Base-by-base conservation (phyloP, 1,284 basidiomycete species). In the Leucoagaricus sp. region DNA sequence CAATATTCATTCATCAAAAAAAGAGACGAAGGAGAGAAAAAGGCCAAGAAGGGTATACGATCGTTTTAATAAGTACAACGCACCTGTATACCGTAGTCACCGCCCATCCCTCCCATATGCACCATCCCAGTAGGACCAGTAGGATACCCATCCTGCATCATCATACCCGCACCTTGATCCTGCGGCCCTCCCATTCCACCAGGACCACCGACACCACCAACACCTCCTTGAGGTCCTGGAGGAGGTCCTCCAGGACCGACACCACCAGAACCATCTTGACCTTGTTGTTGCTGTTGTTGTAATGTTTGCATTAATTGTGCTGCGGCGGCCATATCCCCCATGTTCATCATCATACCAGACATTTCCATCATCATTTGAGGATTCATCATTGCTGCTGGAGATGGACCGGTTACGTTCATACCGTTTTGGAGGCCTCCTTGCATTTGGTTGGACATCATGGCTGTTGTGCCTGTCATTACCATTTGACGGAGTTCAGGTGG, bases 401-500 rank as follows among this genome's bases (percentile, higher is more conserved):
- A 48, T 72, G 76, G 40, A 4, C 54, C 38, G n/a, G 34, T n/a
- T 23, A 47, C 47, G 47, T 47, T 49, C 40, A 42, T 44, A 13
- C n/a, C n/a, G n/a, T n/a, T n/a, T n/a, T n/a, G n/a, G n/a, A 17
- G 26, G 4, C 25, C 25, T 7, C 31, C 40, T 15, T 36, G 19
- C 55, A 56, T 56, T 5, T 75, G 80, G 53, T 75, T 77, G 61
- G 85, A 84, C 87, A 88, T 89, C 82, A 89, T 85, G 12, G 84
- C 82, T 29, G 81, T 85, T 55, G 86, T 85, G 38, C 86, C 86
- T 12, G 85, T 87, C 82, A 89, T 87, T 54, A 91, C 89, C 89
- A 92, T 91, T 56, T 86, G 84, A 41, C 91, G 86, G 53, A 91
- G 77, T 60, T 93, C 91, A 0, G 86, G 83, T 4, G 90, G 90